Evolutionary conservation across 441 rosid genomes (phyloP).

Genomic region (Biscutella laevigata): DNA sequence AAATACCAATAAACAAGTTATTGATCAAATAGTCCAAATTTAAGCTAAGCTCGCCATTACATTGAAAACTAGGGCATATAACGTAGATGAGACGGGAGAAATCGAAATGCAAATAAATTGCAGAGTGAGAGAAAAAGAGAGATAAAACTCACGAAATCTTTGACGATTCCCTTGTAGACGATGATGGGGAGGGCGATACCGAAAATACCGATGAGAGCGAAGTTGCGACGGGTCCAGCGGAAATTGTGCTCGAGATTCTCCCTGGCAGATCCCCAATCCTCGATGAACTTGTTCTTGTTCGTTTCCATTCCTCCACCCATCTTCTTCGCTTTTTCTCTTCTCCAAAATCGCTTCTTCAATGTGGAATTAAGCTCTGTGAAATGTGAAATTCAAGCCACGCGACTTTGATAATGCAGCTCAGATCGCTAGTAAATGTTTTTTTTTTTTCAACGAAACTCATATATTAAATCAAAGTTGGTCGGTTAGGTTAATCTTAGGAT

Average conservation of each 20-base stretch:
- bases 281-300: conserved; percentile 75
- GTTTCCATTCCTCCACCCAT: conserved; percentile 95
- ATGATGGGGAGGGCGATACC: conserved; percentile 71
- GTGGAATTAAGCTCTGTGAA: too few species aligned
- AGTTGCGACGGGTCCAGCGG: conserved; percentile 83
- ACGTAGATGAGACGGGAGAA: neutral
- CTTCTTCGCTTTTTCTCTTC: conserved; percentile 12
- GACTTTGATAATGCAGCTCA: neutral
- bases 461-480: too few species aligned
- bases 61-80: conserved; percentile 11
- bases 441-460: too few species aligned
- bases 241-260: conserved; percentile 84
- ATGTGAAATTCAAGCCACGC: too few species aligned
- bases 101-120: neutral
- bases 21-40: neutral
- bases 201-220: conserved; percentile 73
- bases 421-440: too few species aligned
- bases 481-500: too few species aligned
- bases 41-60: neutral
- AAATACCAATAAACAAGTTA: neutral
- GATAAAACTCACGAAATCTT: conserved; percentile 52
- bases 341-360: neutral
- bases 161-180: conserved; percentile 82
- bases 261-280: conserved; percentile 71
- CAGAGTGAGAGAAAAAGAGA: neutral